Conservation (phyloP, 31 red algal genomes). For the Porphyra umbilicalis region DNA sequence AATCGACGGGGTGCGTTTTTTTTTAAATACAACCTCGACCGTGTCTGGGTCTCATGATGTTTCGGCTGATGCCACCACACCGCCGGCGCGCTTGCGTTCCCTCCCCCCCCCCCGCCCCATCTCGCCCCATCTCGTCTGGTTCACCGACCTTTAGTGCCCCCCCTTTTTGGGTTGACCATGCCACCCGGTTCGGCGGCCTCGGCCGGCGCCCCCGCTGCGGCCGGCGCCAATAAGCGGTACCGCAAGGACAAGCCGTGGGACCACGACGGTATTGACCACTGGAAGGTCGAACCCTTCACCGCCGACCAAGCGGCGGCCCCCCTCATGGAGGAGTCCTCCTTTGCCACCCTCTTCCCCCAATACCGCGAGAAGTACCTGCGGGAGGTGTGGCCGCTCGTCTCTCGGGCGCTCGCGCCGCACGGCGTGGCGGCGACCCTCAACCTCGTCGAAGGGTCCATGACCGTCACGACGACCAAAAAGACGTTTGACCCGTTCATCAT, state of each 20-base stretch:
- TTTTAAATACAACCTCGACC: too few relatives aligned
- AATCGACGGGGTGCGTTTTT: too few relatives aligned
- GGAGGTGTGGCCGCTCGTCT: conserved; percentile 74
- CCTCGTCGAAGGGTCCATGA: conserved; percentile 88
- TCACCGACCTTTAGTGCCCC: not conserved
- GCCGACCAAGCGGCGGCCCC: conserved; percentile 46
- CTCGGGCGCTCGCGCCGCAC: conserved; percentile 27
- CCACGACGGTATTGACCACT: conserved; percentile 91
- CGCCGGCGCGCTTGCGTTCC: too few relatives aligned
- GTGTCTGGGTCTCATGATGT: too few relatives aligned
- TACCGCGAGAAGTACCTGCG: conserved; percentile 90
- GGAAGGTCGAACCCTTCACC: conserved; percentile 69
- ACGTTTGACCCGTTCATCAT: conserved; percentile 86
- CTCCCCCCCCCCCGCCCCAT: too few relatives aligned
- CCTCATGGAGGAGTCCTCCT: conserved; percentile 82
- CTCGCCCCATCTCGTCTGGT: too few relatives aligned
- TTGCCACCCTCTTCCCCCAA: conserved; percentile 88
- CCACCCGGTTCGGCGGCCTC: not conserved
- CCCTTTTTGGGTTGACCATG: not conserved
- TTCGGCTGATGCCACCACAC: too few relatives aligned
- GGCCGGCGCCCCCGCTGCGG: not conserved
- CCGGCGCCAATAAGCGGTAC: conserved; percentile 8
- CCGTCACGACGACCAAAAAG: conserved; percentile 62
- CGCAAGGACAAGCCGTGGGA: conserved; percentile 92
- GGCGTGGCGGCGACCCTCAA: conserved; percentile 62